Evolutionary conservation across 495 filamentous ascomycete genomes (phyloP).

Genomic region (Amphirosellinia nigrospora): DNA sequence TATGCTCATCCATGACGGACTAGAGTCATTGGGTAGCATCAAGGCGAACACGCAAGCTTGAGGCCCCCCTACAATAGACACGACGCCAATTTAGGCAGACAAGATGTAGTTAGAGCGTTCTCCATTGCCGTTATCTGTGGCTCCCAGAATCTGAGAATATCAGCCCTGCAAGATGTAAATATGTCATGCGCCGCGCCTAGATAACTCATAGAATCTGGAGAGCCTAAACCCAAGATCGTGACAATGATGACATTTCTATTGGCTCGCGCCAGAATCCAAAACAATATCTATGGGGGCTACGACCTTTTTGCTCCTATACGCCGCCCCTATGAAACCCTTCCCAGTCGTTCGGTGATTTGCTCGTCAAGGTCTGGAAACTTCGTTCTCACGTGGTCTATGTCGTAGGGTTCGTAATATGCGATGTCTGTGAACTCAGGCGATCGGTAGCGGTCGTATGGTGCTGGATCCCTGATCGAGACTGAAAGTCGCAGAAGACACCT

Average conservation of each 20-base stretch:
- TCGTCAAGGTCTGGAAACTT: too few species aligned
- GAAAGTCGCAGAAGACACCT: conserved; percentile 16
- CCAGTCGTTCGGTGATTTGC: too few species aligned
- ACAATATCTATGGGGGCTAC: neutral
- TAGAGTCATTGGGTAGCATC: neutral
- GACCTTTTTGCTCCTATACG: too few species aligned
- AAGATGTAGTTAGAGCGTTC: too few species aligned
- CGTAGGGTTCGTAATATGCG: conserved; percentile 24
- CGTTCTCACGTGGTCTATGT: conserved; percentile 21
- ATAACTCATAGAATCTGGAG: neutral
- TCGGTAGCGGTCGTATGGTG: conserved; percentile 24
- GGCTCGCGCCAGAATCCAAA: neutral
- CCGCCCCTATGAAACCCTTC: too few species aligned
- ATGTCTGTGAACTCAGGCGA: conserved; percentile 23
- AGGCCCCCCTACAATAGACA: neutral
- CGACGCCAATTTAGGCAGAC: too few species aligned
- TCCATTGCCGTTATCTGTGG: too few species aligned
- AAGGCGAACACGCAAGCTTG: neutral
- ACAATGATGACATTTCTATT: neutral
- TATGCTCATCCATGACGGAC: neutral
- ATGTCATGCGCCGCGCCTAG: neutral
- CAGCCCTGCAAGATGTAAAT: too few species aligned
- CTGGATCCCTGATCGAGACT: conserved; percentile 25
- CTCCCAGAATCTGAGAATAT: too few species aligned
- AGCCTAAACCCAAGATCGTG: neutral